These are phyloP conservation scores for Aureoboletus auriporus DNA, from an alignment of 768 basidiomycete genomes.

Conservation along the genomic window DNA sequence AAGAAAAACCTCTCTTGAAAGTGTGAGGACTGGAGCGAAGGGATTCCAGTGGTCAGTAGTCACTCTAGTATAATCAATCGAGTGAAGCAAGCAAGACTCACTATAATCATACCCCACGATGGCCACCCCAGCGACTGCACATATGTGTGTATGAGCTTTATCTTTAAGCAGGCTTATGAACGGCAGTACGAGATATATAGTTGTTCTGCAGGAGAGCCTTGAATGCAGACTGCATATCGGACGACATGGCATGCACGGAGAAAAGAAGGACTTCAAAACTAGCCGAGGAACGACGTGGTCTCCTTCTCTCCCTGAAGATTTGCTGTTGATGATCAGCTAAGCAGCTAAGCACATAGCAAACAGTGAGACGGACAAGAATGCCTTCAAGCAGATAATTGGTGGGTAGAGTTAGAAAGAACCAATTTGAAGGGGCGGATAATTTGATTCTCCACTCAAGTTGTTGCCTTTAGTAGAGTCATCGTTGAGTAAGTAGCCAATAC, in stretches of 20 bases:
- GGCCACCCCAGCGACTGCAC: background rate
- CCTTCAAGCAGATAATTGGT: too few relatives aligned
- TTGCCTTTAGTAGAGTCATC: too few relatives aligned
- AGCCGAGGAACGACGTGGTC: too few relatives aligned
- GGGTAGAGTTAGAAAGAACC: too few relatives aligned
- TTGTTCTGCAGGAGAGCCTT: background rate
- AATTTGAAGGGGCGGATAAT: too few relatives aligned
- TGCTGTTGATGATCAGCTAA: too few relatives aligned
- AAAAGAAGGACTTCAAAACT: too few relatives aligned
- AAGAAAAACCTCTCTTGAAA: background rate
- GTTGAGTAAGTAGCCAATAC: too few relatives aligned
- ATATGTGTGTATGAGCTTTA: background rate
- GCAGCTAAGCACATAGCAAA: too few relatives aligned
- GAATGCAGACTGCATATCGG: background rate
- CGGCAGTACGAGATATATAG: background rate
- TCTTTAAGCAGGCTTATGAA: background rate
- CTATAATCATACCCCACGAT: conserved; percentile 1
- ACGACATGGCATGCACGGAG: background rate
- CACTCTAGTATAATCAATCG: background rate
- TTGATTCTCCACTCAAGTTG: too few relatives aligned
- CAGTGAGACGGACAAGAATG: too few relatives aligned
- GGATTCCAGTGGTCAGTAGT: background rate
- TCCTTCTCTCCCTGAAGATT: too few relatives aligned
- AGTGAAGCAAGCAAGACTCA: background rate
- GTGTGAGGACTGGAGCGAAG: conserved; percentile 23